phyloP scores from a whole-genome alignment of 2,329 filamentous ascomycete genomes.

The Hirsutella minnesotensis region DNA sequence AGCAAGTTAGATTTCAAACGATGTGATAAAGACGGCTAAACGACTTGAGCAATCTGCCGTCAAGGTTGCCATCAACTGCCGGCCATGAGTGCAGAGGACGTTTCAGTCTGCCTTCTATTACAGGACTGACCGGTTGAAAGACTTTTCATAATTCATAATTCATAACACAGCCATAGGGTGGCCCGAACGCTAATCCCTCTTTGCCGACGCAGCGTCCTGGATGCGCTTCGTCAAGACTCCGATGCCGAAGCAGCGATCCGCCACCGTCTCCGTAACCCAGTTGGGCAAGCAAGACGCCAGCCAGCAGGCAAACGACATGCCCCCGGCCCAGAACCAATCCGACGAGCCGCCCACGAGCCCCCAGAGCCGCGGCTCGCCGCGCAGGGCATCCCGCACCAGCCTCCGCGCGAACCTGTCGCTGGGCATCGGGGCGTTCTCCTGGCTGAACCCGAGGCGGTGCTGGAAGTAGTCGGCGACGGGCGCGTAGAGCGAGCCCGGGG shows the following conservation, averaged over 20 bases:
- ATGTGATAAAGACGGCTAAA: too few species aligned
- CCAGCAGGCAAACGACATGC: neutral
- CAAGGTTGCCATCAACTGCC: too few species aligned
- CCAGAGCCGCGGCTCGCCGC: neutral
- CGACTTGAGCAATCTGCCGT: too few species aligned
- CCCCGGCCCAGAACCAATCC: conserved; percentile 1
- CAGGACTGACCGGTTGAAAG: too few species aligned
- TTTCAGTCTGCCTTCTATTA: too few species aligned
- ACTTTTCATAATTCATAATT: too few species aligned
- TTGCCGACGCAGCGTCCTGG: neutral
- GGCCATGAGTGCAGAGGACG: too few species aligned
- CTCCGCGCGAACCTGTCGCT: neutral
- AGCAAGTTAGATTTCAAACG: too few species aligned
- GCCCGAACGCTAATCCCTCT: too few species aligned
- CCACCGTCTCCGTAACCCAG: neutral
- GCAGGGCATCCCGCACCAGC: neutral
- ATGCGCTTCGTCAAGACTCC: neutral
- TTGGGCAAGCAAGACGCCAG: neutral
- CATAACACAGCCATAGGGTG: too few species aligned
- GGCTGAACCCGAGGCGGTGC: conserved; percentile 33
- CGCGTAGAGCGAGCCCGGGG: conserved; percentile 33
- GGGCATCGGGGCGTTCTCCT: conserved; percentile 27
- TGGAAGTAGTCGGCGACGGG: conserved; percentile 33
- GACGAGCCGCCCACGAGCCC: neutral
- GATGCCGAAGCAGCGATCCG: neutral